A percentile compares a stretch with the other conserved stretches of the same genome.
phyloP scores from a whole-genome alignment of 202 grass and related monocot species.

The Setaria italica region DNA sequence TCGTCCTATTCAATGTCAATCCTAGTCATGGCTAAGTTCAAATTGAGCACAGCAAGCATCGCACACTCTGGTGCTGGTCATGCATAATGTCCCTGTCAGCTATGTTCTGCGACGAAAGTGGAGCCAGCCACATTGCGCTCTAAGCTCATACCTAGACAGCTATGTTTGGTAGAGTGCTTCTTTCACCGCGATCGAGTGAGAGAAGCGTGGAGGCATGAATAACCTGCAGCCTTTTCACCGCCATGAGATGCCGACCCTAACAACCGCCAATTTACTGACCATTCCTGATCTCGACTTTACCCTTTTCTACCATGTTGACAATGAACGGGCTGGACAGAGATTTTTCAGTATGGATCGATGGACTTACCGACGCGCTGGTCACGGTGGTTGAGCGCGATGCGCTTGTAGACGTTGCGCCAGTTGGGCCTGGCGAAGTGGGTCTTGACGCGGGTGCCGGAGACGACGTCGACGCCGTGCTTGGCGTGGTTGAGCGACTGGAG shows the following conservation, averaged over 20 bases:
- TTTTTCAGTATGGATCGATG: background rate
- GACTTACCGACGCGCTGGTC: constrained; percentile 77
- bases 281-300: background rate
- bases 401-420: constrained; percentile 95
- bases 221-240: background rate
- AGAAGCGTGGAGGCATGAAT: constrained; percentile 16
- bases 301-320: background rate
- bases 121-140: constrained; percentile 12
- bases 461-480: constrained; percentile 81
- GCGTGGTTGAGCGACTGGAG: constrained; percentile 89
- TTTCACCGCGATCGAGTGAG: constrained; percentile 14
- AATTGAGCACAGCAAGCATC: constrained; percentile 24
- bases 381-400: constrained; percentile 92
- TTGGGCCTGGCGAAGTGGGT: constrained; percentile 95
- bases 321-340: background rate
- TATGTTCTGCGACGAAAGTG: constrained; percentile 19
- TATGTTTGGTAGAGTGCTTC: constrained; percentile 43
- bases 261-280: background rate
- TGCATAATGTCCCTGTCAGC: constrained; percentile 36
- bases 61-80: constrained; percentile 9
- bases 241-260: background rate
- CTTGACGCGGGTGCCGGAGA: constrained; percentile 89
- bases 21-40: constrained; percentile 8
- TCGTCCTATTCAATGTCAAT: constrained; percentile 5
- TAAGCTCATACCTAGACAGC: constrained; percentile 7